A percentile compares a stretch with the other conserved stretches of the same genome.
Conservation (phyloP, 352 stramenopile species). For the Pythium grandisporangium region DNA sequence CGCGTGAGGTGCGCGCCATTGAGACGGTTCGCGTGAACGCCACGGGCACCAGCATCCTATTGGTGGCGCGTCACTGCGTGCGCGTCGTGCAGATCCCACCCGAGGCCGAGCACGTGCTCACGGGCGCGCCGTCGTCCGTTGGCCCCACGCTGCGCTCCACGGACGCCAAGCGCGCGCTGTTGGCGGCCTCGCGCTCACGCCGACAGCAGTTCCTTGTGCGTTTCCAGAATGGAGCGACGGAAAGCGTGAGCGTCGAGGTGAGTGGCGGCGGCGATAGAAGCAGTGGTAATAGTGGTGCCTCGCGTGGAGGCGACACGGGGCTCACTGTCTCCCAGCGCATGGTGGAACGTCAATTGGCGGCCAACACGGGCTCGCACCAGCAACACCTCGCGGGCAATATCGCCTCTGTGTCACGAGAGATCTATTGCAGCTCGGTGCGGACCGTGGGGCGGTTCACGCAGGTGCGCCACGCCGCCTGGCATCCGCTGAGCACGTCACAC, state of each 20-base stretch:
- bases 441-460: constrained; percentile 46
- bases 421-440: constrained; percentile 36
- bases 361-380: constrained; percentile 9
- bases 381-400: too few species aligned
- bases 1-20: constrained; percentile 32
- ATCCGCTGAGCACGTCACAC: constrained; percentile 62
- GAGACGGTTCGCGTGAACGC: constrained; percentile 56
- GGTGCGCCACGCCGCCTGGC: constrained; percentile 52
- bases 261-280: constrained; percentile 12
- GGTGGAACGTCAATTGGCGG: constrained; percentile 18
- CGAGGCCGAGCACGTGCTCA: constrained; percentile 8
- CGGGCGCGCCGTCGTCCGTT: neutral
- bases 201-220: constrained; percentile 31
- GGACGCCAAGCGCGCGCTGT: constrained; percentile 5
- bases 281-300: too few species aligned
- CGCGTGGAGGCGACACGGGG: too few species aligned
- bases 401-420: constrained; percentile 38
- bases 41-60: constrained; percentile 35
- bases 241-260: constrained; percentile 15
- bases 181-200: constrained; percentile 1
- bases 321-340: constrained; percentile 8
- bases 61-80: constrained; percentile 48
- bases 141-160: constrained; percentile 2
- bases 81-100: constrained; percentile 45
- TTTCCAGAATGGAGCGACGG: constrained; percentile 30